Conservation (phyloP, 257 asterid genomes). For the Petunia secreta region DNA sequence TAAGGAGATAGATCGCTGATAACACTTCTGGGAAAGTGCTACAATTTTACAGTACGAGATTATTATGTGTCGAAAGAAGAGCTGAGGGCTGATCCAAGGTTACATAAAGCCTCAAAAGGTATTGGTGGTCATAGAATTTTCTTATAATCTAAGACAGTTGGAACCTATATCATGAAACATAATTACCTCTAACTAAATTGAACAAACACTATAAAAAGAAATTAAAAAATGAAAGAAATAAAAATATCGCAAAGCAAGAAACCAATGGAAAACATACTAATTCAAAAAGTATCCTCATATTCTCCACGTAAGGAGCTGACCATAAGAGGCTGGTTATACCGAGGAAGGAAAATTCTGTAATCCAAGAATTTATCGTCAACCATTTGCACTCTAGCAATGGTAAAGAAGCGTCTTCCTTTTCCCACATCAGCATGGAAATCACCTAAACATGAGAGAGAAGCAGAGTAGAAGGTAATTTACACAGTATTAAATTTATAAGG, state of each 20-base stretch:
- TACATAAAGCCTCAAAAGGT: neutral
- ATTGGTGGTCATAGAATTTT: neutral
- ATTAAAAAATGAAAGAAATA: neutral
- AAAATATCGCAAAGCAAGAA: constrained; percentile 7
- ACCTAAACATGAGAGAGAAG: constrained; percentile 1
- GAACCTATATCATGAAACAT: neutral
- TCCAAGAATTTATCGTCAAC: constrained; percentile 20
- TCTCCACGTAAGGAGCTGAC: constrained; percentile 15
- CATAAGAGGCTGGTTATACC: constrained; percentile 1
- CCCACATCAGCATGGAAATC: neutral
- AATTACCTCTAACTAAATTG: neutral
- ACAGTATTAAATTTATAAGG: constrained; percentile 14
- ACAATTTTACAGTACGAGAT: neutral
- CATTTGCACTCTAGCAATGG: neutral
- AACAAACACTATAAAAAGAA: neutral
- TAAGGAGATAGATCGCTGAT: neutral
- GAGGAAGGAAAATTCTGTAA: neutral
- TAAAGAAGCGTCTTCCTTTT: constrained; percentile 3
- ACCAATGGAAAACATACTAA: constrained; percentile 11
- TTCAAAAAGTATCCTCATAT: constrained; percentile 13
- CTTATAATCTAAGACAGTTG: neutral
- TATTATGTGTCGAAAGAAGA: neutral
- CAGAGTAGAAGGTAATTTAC: constrained; percentile 1
- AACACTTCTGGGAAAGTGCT: neutral
- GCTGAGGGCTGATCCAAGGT: neutral